These are phyloP conservation scores for Podospora didyma DNA, from an alignment of 495 filamentous ascomycete species.

Conservation along the genomic window DNA sequence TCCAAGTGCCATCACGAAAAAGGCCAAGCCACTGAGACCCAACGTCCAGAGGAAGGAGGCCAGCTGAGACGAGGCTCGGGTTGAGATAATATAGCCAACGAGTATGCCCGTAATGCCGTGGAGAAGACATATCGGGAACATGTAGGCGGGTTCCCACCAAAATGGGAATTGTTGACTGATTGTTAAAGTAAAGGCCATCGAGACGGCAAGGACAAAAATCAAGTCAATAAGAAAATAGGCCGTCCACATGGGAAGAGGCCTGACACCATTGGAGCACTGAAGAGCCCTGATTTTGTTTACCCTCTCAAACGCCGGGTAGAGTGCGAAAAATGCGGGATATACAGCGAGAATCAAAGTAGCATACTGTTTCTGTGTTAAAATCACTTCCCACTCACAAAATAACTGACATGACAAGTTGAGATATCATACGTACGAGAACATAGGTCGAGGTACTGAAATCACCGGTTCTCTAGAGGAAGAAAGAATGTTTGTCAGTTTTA, in stretches of 20 bases:
- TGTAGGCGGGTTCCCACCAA: slow-evolving; percentile 66
- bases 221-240: slow-evolving; percentile 77
- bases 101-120: slow-evolving; percentile 67
- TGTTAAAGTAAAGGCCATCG: slow-evolving; percentile 57
- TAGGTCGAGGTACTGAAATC: slow-evolving; percentile 27
- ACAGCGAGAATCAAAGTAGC: slow-evolving; percentile 67
- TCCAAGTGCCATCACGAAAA: slow-evolving; percentile 12
- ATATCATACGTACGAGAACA: slow-evolving; percentile 34
- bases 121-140: slow-evolving; percentile 68
- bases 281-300: slow-evolving; percentile 68
- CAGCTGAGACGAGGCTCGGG: slow-evolving; percentile 41
- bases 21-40: slow-evolving; percentile 52
- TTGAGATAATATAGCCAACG: slow-evolving; percentile 64
- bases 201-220: slow-evolving; percentile 54
- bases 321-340: slow-evolving; percentile 75
- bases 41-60: slow-evolving; percentile 51
- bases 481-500: no score
- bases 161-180: slow-evolving; percentile 53
- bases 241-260: slow-evolving; percentile 64
- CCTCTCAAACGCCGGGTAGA: slow-evolving; percentile 76
- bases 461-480: background rate
- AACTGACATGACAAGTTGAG: background rate
- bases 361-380: slow-evolving; percentile 37
- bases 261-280: slow-evolving; percentile 77
- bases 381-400: background rate